Percentiles rank a stretch among this genome's conserved stretches.
Conservation (phyloP, 1,139 yeast genomes). For the Debaryomyces udenii region DNA sequence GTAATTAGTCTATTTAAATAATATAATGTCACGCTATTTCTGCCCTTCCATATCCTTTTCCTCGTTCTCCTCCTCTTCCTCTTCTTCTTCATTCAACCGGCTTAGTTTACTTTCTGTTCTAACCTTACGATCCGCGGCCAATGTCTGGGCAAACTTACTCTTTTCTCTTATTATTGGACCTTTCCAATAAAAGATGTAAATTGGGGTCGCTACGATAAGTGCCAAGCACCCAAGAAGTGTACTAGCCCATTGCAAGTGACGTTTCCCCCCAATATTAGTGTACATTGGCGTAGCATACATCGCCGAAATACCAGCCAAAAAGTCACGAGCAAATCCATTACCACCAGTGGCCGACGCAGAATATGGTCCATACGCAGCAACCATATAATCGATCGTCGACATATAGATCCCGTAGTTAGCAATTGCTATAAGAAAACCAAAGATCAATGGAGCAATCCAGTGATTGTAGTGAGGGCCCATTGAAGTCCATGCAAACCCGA, state of each 20-base stretch:
- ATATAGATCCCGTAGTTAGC: slow-evolving; percentile 39
- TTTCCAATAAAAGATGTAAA: slow-evolving; percentile 31
- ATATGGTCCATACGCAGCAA: slow-evolving; percentile 38
- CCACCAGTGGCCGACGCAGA: slow-evolving; percentile 48
- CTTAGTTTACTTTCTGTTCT: slow-evolving; percentile 15
- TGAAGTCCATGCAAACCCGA: slow-evolving; percentile 41
- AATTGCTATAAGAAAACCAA: slow-evolving; percentile 34
- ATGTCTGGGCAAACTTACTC: slow-evolving; percentile 30
- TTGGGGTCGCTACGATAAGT: slow-evolving; percentile 28
- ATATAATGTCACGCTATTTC: no score
- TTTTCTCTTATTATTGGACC: slow-evolving; percentile 28
- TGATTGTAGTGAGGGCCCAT: slow-evolving; percentile 32
- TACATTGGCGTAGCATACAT: slow-evolving; percentile 38
- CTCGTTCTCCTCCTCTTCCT: not conserved
- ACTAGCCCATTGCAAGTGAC: slow-evolving; percentile 36
- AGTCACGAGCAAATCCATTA: slow-evolving; percentile 40
- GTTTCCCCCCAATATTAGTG: slow-evolving; percentile 26
- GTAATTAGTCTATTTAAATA: no score
- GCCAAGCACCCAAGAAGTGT: slow-evolving; percentile 37
- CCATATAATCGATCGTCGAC: slow-evolving; percentile 41
- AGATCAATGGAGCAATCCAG: slow-evolving; percentile 40
- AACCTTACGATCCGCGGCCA: slow-evolving; percentile 27
- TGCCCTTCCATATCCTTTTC: not conserved
- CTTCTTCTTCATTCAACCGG: not conserved
- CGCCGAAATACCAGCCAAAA: slow-evolving; percentile 38